Base-by-base conservation (phyloP, 2,329 filamentous ascomycete species). In the Pseudopyricularia cyperi region DNA sequence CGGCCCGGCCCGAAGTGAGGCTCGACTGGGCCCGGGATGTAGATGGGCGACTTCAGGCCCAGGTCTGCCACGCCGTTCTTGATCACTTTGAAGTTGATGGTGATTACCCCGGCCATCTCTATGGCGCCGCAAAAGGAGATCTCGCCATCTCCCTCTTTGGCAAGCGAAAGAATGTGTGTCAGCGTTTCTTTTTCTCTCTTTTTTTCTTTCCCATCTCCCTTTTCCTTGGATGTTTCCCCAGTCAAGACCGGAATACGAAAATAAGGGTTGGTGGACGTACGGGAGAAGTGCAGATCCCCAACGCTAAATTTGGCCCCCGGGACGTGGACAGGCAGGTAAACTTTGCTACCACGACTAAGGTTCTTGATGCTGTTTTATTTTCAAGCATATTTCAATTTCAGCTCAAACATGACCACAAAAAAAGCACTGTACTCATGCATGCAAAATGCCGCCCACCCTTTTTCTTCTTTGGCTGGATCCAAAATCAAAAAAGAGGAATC, bases 71-170 rank as follows among this genome's bases (percentile, higher is more conserved):
- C 76, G 19, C 89, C 90, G 57, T 80, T 76, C 65, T 93, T 94
- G 73, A 95, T 82, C 15, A 95, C 85, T 49, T 79, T 82, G 72
- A 95, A 90, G 61, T 93, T 95, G 66, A 95, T 79, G 3, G 89
- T 95, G 59, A 95, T 95, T 44, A 88, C 73, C 2, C 52, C 56
- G 0, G 89, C 88, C 87, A 96, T 96, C 66, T 96, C 90, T 60
- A 95, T 96, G 6, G 89, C 90, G 19, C 85, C 85, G 57, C 85
- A 89, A 63, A 89, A 96, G 3, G 82, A 88, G 54, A 95, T 94
- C 64, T 95, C 89, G 7, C 89, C 89, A 62, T 95, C 89, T 8
- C 89, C 89, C 67, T 94, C 74, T 76, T 55, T 50, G 33, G 26
- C 7, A 47, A 24, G 3, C 11, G 7, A n/a, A 28, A 8, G 12